Base-by-base conservation (phyloP, 164 flowering plant species). In the Warburgia ugandensis region DNA sequence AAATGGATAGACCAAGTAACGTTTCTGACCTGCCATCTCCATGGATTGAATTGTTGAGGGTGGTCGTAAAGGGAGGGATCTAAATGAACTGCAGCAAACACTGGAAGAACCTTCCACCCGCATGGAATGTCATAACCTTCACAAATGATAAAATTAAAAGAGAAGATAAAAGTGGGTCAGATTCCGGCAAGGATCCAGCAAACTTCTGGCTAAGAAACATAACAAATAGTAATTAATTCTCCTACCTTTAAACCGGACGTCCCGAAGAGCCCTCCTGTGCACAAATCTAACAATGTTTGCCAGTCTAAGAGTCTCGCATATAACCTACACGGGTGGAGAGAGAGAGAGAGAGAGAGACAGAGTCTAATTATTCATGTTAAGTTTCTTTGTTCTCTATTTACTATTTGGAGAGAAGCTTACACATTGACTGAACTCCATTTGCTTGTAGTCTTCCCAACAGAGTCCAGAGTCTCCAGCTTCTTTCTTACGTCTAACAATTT, bases 41-140 rank as follows among this genome's bases (percentile, higher is more conserved):
- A 88, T n/a, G 99, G 99, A 66, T 92, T 73, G 78, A 92, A 92
- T 52, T 54, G 73, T 6, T 73, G 84, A 51, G 99, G 94, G 14
- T 79, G 65, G 56, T 80, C 85, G 65, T 74, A 84, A 56, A 67
- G 59, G 14, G 65, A 56, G 46, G 87, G 72, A 72, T 92, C 99
- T 69, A 92, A 73, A 59, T 92, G 97, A 65, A 73, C 90, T 16
- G 95, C 95, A 44, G 95, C 49, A 27, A 88, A 68, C 49, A 89
- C 94, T 36, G 99, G 97, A 31, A 92, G 82, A 66, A 92, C 95
- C 78, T 88, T 86, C 99, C 99, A 92, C 11, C 99, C 99, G 68
- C 84, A 54, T 60, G 97, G 97, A 70, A 92, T 92, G 68, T 81
- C 84, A 68, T 72, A 92, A 10, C 94, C 99, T 92, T 59, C 45